Evolutionary conservation across 2,329 filamentous ascomycete species (phyloP).

Genomic region (Cladosporium velox): DNA sequence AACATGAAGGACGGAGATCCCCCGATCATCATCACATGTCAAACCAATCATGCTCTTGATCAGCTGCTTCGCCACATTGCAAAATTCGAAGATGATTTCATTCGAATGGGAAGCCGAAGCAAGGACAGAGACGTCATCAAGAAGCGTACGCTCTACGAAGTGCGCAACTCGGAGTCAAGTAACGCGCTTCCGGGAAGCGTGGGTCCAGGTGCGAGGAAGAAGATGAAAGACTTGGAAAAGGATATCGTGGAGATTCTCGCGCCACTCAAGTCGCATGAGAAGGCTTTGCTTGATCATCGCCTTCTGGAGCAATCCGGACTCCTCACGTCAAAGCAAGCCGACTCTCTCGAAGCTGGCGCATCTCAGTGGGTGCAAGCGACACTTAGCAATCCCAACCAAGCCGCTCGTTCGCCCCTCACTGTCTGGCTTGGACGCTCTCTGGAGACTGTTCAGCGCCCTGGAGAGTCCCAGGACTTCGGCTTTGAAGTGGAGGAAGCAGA

Average conservation of each 20-base stretch:
- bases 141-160: constrained; percentile 65
- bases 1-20: constrained; percentile 60
- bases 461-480: constrained; percentile 52
- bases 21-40: constrained; percentile 77
- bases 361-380: constrained; percentile 38
- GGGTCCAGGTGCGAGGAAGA: constrained; percentile 41
- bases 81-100: constrained; percentile 62
- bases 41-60: constrained; percentile 89
- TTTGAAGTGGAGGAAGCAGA: constrained; percentile 62
- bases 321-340: constrained; percentile 63
- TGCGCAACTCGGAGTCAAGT: constrained; percentile 47
- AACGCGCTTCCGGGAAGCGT: constrained; percentile 45
- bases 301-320: constrained; percentile 54
- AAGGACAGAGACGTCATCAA: constrained; percentile 64
- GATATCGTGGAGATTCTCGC: constrained; percentile 46
- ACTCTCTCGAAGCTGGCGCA: constrained; percentile 59
- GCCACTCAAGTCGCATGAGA: constrained; percentile 44
- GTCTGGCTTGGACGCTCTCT: constrained; percentile 61
- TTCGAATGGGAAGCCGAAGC: constrained; percentile 70
- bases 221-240: constrained; percentile 48
- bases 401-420: constrained; percentile 43
- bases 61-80: constrained; percentile 71
- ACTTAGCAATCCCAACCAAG: constrained; percentile 26
- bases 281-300: constrained; percentile 53
- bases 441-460: constrained; percentile 46